Evolutionary conservation across 331 rosid species (phyloP).

Genomic region (Ulmus americana): DNA sequence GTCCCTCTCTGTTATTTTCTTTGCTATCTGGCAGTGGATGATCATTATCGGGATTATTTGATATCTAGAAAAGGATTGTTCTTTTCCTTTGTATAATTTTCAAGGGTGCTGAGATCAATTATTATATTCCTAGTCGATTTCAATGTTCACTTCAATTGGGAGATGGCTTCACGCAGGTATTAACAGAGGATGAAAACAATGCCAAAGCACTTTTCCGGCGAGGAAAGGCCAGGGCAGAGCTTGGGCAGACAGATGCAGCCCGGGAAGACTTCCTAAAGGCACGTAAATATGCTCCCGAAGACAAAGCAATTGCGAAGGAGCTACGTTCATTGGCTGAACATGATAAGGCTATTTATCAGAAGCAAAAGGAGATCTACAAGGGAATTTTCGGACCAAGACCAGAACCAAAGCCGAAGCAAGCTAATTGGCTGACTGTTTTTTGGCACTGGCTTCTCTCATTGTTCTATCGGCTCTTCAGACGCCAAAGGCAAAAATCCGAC

Average conservation of each 20-base stretch:
- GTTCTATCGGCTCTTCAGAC: constrained; percentile 45
- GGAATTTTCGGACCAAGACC: constrained; percentile 86
- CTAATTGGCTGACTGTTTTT: constrained; percentile 36
- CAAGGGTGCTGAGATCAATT: no score
- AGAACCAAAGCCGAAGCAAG: constrained; percentile 48
- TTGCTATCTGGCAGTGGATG: no score
- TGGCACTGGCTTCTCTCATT: constrained; percentile 68
- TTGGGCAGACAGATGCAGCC: constrained; percentile 87
- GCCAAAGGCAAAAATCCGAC: constrained; percentile 44
- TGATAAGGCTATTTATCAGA: constrained; percentile 79
- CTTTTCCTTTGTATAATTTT: no score
- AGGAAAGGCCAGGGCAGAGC: constrained; percentile 85
- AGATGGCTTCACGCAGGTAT: constrained; percentile 42
- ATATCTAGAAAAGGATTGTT: no score
- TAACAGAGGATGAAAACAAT: constrained; percentile 76
- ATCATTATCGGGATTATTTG: no score
- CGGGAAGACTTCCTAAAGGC: constrained; percentile 77
- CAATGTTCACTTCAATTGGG: neutral
- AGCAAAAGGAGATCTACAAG: constrained; percentile 86
- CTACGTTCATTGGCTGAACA: constrained; percentile 69
- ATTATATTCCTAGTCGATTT: neutral
- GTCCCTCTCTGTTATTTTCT: no score
- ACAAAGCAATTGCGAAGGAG: constrained; percentile 75
- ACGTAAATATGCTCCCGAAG: constrained; percentile 59
- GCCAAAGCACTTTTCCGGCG: constrained; percentile 83